Evolutionary conservation across 139 green algal species (phyloP).

Genomic region (Micractinium conductrix): DNA sequence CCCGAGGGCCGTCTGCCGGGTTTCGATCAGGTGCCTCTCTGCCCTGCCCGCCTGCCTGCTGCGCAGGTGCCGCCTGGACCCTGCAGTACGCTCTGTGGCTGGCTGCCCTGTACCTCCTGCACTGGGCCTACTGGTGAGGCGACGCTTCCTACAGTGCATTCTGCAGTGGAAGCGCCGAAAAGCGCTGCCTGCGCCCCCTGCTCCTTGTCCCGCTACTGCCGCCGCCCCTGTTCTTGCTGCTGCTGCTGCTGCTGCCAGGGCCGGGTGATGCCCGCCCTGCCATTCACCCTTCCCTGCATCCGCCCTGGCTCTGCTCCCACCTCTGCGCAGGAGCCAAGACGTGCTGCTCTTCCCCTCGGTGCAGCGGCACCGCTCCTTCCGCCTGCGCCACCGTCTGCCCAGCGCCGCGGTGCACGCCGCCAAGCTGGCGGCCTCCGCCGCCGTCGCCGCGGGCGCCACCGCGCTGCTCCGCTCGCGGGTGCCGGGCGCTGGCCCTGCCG

Average conservation of each 20-base stretch:
- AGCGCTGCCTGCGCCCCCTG: background rate
- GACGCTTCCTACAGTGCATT: background rate
- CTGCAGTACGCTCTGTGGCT: constrained; percentile 29
- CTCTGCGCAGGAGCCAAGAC: constrained; percentile 48
- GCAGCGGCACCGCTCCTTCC: constrained; percentile 58
- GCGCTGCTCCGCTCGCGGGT: background rate
- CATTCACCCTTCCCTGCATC: background rate
- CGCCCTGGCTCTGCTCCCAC: background rate
- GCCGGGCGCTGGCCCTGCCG: background rate
- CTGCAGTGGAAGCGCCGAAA: background rate
- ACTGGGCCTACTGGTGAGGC: constrained; percentile 30
- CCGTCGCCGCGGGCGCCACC: background rate
- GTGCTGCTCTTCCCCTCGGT: constrained; percentile 51
- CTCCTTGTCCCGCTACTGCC: background rate
- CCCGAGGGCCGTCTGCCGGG: too few species aligned
- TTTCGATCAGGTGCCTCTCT: too few species aligned
- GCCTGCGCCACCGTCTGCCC: constrained; percentile 45
- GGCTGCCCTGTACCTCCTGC: constrained; percentile 1
- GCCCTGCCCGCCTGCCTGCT: too few species aligned
- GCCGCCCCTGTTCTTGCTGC: background rate
- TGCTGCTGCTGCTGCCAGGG: background rate
- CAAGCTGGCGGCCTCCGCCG: constrained; percentile 1
- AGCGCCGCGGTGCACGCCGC: background rate
- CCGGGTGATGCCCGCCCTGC: background rate
- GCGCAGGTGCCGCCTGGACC: constrained; percentile 1